Evolutionary conservation across 768 basidiomycete genomes (phyloP), one percentile per base, ranked within the genome.

Genomic region (Collybia sordida): DNA sequence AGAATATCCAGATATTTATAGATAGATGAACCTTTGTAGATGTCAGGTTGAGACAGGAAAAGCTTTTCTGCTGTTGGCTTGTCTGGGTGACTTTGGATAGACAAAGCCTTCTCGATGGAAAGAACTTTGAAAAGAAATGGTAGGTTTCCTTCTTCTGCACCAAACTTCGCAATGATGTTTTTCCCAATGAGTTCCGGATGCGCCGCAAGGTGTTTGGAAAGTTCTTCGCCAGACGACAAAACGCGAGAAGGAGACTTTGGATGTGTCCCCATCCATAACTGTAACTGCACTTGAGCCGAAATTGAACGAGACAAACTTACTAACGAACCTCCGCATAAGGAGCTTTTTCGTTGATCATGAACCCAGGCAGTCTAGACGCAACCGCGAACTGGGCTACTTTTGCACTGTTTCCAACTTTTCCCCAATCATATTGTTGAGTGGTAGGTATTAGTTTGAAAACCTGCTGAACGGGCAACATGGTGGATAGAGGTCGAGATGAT

Each of bases 201-300:
- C 3, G 74, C 68, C 17, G 79, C 72, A 53, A 99, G 77, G 62
- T 90, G 69, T 17, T 82, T 72, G 3, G 77, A 81, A 53, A 83
- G 83, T 18, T 68, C 61, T 54, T 67, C 66, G 25, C 70, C 68
- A 8, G 71, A 64, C 3, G 61, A 62, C 11, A 61, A 46, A 8
- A 79, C 66, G 25, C 46, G 63, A 1, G 80, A 80, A 15, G 82
- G 79, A 14, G 80, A 77, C 9, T 73, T 89, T 2, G 90, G 79
- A 59, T 98, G 97, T 0, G 97, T 98, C 8, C 97, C 97, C 96
- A 98, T 98, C 97, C 97, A 99, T 38, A 99, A 74, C 94, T 98
- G 64, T 47, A 7, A 3, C 31, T 31, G 11, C 3, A 6, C 11
- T 14, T 31, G 9, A 31, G 14, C 3, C 3, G 14, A 31, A 31